Evolutionary conservation across 169 alveolate species (phyloP).

Genomic region (Plasmodium blacklocki): DNA sequence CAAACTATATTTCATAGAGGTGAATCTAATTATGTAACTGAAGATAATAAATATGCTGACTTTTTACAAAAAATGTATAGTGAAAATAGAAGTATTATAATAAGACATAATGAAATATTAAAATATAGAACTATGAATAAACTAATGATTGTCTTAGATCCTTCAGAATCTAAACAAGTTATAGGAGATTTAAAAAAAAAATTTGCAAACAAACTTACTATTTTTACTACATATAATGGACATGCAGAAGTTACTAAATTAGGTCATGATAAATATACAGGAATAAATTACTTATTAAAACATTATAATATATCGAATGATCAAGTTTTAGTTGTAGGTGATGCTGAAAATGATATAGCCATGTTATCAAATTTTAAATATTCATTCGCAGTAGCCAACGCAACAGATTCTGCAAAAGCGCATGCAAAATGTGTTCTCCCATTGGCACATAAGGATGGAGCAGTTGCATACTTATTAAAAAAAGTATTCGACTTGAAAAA

Average conservation of each 20-base stretch:
- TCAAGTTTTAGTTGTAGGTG: constrained; percentile 73
- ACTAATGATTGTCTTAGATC: constrained; percentile 63
- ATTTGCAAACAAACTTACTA: constrained; percentile 31
- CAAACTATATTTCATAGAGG: constrained; percentile 74
- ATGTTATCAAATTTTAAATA: constrained; percentile 68
- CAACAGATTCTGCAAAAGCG: constrained; percentile 60
- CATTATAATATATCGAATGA: constrained; percentile 60
- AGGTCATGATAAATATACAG: constrained; percentile 73
- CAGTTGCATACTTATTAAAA: constrained; percentile 70
- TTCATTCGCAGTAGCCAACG: constrained; percentile 73
- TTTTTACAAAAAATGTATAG: constrained; percentile 66
- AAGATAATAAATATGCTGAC: constrained; percentile 67
- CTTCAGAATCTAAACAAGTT: constrained; percentile 61
- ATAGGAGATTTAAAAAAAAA: constrained; percentile 32
- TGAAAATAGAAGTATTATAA: constrained; percentile 65
- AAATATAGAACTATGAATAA: constrained; percentile 65
- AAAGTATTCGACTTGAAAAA: constrained; percentile 55
- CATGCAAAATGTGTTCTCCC: constrained; percentile 68
- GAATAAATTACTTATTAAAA: constrained; percentile 48
- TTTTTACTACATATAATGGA: constrained; percentile 73
- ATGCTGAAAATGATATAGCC: constrained; percentile 74
- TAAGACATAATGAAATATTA: constrained; percentile 66
- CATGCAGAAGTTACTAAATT: constrained; percentile 64
- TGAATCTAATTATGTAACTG: constrained; percentile 72
- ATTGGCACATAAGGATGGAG: constrained; percentile 49